phyloP scores from a whole-genome alignment of 1,284 basidiomycete genomes.

The Pholiota adiposa region DNA sequence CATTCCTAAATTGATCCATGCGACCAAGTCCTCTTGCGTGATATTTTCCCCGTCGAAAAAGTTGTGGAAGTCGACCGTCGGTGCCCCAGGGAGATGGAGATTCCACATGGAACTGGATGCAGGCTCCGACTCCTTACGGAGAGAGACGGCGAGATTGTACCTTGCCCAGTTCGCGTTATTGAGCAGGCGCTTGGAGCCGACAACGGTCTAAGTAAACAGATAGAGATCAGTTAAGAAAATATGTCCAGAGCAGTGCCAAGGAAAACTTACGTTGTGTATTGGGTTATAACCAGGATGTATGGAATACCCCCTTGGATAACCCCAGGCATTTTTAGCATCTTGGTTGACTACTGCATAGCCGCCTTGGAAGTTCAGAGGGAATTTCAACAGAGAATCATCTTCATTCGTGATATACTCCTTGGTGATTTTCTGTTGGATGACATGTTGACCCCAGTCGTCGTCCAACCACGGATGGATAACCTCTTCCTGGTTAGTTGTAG shows the following conservation, averaged over 20 bases:
- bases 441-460: conserved; percentile 62
- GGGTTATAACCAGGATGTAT: conserved; percentile 60
- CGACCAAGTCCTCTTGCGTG: conserved; percentile 63
- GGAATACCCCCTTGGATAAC: conserved; percentile 56
- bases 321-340: conserved; percentile 60
- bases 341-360: conserved; percentile 64
- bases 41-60: conserved; percentile 69
- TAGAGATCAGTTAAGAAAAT: conserved; percentile 8
- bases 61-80: conserved; percentile 63
- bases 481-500: conserved; percentile 51
- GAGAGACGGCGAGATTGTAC: conserved; percentile 63
- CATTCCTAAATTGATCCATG: conserved; percentile 69
- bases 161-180: conserved; percentile 70
- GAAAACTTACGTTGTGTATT: conserved; percentile 48
- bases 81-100: conserved; percentile 59
- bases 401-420: conserved; percentile 57
- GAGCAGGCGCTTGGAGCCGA: conserved; percentile 59
- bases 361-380: conserved; percentile 57
- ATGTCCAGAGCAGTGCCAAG: background rate
- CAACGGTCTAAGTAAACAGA: conserved; percentile 47
- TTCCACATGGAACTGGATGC: conserved; percentile 63
- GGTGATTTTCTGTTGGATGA: conserved; percentile 57
- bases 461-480: conserved; percentile 59
- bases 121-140: conserved; percentile 63
- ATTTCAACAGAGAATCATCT: conserved; percentile 57